phyloP scores from a whole-genome alignment of 495 filamentous ascomycete genomes.

The Pyrenula aspistea region DNA sequence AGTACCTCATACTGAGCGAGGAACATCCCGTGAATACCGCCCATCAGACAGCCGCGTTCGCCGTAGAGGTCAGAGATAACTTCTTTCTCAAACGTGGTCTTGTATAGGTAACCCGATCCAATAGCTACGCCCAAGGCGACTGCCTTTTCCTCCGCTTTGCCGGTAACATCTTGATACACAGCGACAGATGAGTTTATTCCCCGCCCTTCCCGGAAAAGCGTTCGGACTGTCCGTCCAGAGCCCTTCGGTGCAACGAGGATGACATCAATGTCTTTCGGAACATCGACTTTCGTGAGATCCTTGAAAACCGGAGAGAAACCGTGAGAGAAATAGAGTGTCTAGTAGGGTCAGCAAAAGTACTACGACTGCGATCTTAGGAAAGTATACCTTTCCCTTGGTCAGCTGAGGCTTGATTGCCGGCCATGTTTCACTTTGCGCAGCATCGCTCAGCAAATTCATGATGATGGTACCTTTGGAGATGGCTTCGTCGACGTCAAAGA shows the following conservation, averaged over 20 bases:
- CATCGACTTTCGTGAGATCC: slow-evolving; percentile 95
- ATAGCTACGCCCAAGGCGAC: slow-evolving; percentile 93
- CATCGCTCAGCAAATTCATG: slow-evolving; percentile 98
- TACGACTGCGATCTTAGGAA: slow-evolving; percentile 4
- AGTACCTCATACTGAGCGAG: slow-evolving; percentile 99
- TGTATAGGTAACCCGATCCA: slow-evolving; percentile 95
- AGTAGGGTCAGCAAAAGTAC: slow-evolving; percentile 17
- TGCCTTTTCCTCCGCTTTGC: slow-evolving; percentile 96
- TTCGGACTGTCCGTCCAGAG: slow-evolving; percentile 94
- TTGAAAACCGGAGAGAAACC: slow-evolving; percentile 99
- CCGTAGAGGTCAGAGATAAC: slow-evolving; percentile 99
- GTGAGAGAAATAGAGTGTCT: slow-evolving; percentile 99
- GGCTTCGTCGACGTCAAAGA: slow-evolving; percentile 94
- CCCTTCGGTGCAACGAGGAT: slow-evolving; percentile 99
- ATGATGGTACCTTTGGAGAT: slow-evolving; percentile 86
- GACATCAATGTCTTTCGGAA: slow-evolving; percentile 89
- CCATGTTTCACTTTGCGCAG: slow-evolving; percentile 97
- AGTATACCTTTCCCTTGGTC: slow-evolving; percentile 84
- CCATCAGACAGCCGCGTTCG: slow-evolving; percentile 99
- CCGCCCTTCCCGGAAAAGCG: slow-evolving; percentile 93
- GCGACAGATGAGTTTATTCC: slow-evolving; percentile 99
- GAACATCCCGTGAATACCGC: slow-evolving; percentile 99
- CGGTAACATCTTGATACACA: slow-evolving; percentile 97
- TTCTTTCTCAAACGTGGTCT: slow-evolving; percentile 99
- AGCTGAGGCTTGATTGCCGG: slow-evolving; percentile 93